Evolutionary conservation across 768 basidiomycete genomes (phyloP), one percentile per base, ranked within the genome.

Genomic region (Lepiota venenata): DNA sequence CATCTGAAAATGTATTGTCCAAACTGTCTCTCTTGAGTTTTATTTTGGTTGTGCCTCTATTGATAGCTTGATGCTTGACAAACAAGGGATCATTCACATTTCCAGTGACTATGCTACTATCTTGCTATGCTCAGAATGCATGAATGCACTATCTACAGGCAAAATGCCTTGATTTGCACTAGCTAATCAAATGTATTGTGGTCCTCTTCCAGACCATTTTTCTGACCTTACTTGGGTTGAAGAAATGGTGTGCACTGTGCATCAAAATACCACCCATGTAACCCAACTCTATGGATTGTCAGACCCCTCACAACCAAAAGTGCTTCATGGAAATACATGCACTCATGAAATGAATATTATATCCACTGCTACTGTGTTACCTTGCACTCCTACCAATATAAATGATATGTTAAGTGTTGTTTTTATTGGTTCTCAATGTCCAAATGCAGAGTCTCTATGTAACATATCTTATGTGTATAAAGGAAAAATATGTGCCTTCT

Each of bases 251-350:
- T 68, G 68, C 57, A 57, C 66, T 0, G 50, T 64, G 3, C 64
- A 68, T 50, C 45, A 59, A n/a, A 61, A 46, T 2, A 69, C 65
- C 15, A 64, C 70, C 0, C 59, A 68, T 59, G 51, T 71, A 1
- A 63, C 61, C 15, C 47, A 59, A 2, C 16, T 71, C 2, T 66
- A 65, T 55, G 40, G 62, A 3, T 67, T 65, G 4, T 59, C 56
- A 2, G 59, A 69, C 51, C 47, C 62, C 3, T 18, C 11, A 0
- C 56, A 63, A 18, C 65, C 70, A 0, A 53, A 16, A 11, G 57
- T 69, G 0, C 62, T 70, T 39, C 62, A 69, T 60, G 69, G 70
- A 1, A 71, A 71, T 45, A 71, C 65, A 1, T 71, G 69, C 59
- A 61, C 69, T 8, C 67, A 71, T 60, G 60, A 70, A 5, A 64